A percentile compares a stretch with the other conserved stretches of the same genome.
Evolutionary conservation across 257 asterid genomes (phyloP).

Genomic region (Thymus mandschuricus): DNA sequence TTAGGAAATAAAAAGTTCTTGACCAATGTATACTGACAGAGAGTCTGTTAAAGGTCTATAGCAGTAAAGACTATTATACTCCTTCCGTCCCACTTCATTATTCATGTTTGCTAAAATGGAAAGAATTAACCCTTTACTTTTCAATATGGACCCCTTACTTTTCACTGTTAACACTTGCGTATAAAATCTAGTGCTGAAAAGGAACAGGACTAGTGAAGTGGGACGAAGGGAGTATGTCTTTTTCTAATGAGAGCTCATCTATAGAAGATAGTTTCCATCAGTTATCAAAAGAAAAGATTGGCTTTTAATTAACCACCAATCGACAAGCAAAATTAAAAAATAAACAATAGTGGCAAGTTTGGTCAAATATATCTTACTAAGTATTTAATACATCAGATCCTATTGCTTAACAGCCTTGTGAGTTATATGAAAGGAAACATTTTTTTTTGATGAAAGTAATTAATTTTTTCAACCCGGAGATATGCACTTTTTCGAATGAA

Average conservation of each 20-base stretch:
- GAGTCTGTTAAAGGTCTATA: neutral
- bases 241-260: neutral
- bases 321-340: too few species aligned
- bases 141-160: too few species aligned
- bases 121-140: too few species aligned
- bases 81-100: too few species aligned
- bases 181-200: too few species aligned
- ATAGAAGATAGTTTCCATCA: neutral
- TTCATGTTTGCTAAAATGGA: too few species aligned
- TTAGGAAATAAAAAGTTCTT: neutral
- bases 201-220: too few species aligned
- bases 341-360: neutral
- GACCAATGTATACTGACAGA: neutral
- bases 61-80: neutral
- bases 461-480: slow-evolving; percentile 2
- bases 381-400: neutral
- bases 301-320: neutral
- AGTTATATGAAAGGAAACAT: neutral
- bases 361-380: neutral
- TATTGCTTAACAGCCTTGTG: neutral
- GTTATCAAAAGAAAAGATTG: neutral
- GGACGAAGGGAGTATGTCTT: neutral
- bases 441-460: slow-evolving; percentile 14
- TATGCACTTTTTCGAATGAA: slow-evolving; percentile 27
- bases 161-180: too few species aligned